phyloP scores from a whole-genome alignment of 192 early-diverging fungal genomes.

The Phycomyces blakesleeanus region DNA sequence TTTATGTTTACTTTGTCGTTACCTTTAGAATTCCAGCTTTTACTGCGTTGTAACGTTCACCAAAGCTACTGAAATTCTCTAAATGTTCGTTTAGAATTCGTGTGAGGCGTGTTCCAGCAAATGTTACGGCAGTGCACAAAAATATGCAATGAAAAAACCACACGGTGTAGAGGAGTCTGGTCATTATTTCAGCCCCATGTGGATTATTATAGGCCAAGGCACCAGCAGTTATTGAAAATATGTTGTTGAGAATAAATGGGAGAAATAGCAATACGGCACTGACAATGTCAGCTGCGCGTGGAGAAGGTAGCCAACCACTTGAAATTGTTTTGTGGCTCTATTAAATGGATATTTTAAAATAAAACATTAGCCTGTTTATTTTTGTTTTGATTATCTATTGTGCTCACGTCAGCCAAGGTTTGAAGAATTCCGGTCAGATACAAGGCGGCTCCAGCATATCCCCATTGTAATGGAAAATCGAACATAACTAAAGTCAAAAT shows the following conservation, averaged over 20 bases:
- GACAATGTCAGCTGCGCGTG: constrained; percentile 23
- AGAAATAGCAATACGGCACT: constrained; percentile 16
- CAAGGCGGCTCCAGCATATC: constrained; percentile 25
- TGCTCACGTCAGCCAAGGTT: constrained; percentile 23
- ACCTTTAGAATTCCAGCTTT: constrained; percentile 31
- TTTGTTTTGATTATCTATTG: neutral
- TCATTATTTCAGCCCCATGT: constrained; percentile 15
- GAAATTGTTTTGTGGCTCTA: constrained; percentile 32
- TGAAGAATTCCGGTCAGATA: constrained; percentile 33
- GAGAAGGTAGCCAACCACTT: constrained; percentile 28
- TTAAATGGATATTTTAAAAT: neutral
- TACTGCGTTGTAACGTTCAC: constrained; percentile 14
- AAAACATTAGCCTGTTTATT: neutral
- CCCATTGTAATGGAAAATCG: constrained; percentile 28
- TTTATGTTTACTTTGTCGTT: too few relatives aligned
- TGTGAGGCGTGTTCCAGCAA: constrained; percentile 19
- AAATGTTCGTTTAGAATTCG: constrained; percentile 17
- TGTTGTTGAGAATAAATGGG: constrained; percentile 28
- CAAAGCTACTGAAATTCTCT: constrained; percentile 13
- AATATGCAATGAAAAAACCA: constrained; percentile 27
- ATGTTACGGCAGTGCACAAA: constrained; percentile 12
- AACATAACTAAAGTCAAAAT: constrained; percentile 4
- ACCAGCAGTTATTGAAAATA: constrained; percentile 21
- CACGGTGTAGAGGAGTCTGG: constrained; percentile 21
- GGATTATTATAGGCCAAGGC: constrained; percentile 8